Conservation (phyloP, 768 basidiomycete genomes). For the Lactarius tabidus region DNA sequence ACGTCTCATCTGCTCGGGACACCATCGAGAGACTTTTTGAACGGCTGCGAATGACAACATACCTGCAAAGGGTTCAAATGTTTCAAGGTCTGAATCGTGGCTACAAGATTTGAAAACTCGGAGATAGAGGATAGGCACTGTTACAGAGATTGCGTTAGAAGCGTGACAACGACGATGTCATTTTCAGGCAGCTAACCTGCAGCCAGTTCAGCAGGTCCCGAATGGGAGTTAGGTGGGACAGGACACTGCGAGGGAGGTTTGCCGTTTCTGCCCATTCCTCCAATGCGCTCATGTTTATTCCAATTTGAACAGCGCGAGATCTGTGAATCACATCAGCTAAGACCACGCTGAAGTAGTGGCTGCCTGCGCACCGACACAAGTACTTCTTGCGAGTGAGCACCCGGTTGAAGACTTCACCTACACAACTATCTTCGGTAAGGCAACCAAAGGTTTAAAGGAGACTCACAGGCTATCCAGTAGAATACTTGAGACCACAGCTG, state of each 20-base stretch:
- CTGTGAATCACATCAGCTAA: constrained; percentile 34
- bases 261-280: constrained; percentile 91
- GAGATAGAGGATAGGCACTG: constrained; percentile 83
- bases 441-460: constrained; percentile 28
- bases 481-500: constrained; percentile 98
- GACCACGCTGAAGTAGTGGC: not conserved
- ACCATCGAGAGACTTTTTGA: not conserved
- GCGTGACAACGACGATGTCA: not conserved
- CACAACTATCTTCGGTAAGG: constrained; percentile 20
- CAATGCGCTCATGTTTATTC: constrained; percentile 76
- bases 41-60: constrained; percentile 5
- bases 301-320: constrained; percentile 85
- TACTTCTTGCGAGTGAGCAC: constrained; percentile 90
- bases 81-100: constrained; percentile 84
- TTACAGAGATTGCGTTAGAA: constrained; percentile 20
- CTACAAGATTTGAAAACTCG: constrained; percentile 84
- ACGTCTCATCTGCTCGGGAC: constrained; percentile 69
- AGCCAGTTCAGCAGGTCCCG: constrained; percentile 83
- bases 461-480: constrained; percentile 92
- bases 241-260: constrained; percentile 74
- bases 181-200: constrained; percentile 41
- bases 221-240: constrained; percentile 78
- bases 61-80: constrained; percentile 91
- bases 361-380: constrained; percentile 66
- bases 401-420: constrained; percentile 84